Conservation (phyloP, 768 basidiomycete species). For the Naganishia kalamii region DNA sequence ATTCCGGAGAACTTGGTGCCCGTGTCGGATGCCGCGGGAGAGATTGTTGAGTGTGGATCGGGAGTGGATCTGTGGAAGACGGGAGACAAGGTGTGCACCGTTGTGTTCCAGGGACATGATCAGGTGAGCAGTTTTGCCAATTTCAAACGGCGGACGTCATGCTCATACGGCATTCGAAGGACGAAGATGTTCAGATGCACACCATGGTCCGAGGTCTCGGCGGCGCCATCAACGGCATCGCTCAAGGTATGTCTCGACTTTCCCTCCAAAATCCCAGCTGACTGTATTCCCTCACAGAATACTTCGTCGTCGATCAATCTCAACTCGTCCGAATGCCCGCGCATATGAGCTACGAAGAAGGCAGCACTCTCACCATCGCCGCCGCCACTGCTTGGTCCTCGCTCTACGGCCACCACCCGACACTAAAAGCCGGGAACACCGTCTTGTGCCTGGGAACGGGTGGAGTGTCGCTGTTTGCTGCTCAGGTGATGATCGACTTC, state of each 20-base stretch:
- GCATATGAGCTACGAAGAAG: constrained; percentile 61
- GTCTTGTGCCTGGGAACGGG: constrained; percentile 48
- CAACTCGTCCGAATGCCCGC: constrained; percentile 56
- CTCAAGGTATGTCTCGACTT: constrained; percentile 5
- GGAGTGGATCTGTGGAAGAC: constrained; percentile 36
- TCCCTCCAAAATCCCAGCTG: background rate
- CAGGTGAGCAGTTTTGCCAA: constrained; percentile 24
- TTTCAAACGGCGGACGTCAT: background rate
- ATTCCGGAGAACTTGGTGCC: constrained; percentile 35
- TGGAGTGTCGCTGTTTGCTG: constrained; percentile 51
- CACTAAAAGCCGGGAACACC: constrained; percentile 56
- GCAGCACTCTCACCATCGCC: constrained; percentile 60
- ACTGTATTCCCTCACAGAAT: constrained; percentile 23
- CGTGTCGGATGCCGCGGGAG: constrained; percentile 31
- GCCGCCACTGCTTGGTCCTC: constrained; percentile 63
- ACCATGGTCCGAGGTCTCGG: constrained; percentile 33
- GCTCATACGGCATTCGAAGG: too few species aligned
- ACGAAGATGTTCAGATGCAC: constrained; percentile 34
- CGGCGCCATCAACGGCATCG: constrained; percentile 37
- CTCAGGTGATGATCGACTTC: constrained; percentile 25
- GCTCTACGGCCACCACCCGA: constrained; percentile 47
- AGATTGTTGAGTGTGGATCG: constrained; percentile 33
- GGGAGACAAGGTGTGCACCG: constrained; percentile 34
- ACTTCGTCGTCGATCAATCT: constrained; percentile 36
- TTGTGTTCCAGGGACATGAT: constrained; percentile 36